Evolutionary conservation across 257 asterid species (phyloP).

Genomic region (Nicotiana benthamiana): DNA sequence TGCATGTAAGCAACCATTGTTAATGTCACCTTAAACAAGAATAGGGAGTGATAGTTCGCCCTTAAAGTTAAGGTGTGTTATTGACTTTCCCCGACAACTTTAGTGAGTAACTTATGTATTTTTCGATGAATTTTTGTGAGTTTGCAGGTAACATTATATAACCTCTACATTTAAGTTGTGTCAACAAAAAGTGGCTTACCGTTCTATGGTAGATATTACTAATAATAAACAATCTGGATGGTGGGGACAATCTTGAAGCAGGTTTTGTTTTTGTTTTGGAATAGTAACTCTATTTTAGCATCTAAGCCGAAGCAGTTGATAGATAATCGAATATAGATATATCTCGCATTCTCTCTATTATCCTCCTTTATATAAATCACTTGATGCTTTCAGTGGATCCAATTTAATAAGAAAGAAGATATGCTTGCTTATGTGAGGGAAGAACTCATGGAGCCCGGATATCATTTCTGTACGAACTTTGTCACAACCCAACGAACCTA

Average conservation of each 20-base stretch:
- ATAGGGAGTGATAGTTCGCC: too few relatives aligned
- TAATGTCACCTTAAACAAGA: too few relatives aligned
- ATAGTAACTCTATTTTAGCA: not conserved
- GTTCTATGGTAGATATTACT: not conserved
- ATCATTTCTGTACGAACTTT: constrained; percentile 33
- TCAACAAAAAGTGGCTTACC: not conserved
- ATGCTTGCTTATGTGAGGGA: not conserved
- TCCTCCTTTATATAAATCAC: not conserved
- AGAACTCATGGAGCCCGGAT: not conserved
- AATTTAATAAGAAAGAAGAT: not conserved
- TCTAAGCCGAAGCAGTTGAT: not conserved
- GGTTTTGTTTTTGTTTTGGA: not conserved
- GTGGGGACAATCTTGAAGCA: not conserved
- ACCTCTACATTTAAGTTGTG: not conserved
- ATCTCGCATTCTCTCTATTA: not conserved
- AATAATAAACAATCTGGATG: not conserved
- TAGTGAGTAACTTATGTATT: too few relatives aligned
- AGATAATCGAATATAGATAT: not conserved
- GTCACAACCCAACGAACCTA: constrained; percentile 58
- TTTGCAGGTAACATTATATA: not conserved
- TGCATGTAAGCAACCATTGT: not conserved
- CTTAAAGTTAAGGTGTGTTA: too few relatives aligned
- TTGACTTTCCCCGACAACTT: too few relatives aligned
- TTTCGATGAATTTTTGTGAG: not conserved
- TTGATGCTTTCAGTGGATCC: not conserved